These are phyloP conservation scores for Penicillium sp. DNA, from an alignment of 2,329 filamentous ascomycete genomes.

Conservation along the genomic window DNA sequence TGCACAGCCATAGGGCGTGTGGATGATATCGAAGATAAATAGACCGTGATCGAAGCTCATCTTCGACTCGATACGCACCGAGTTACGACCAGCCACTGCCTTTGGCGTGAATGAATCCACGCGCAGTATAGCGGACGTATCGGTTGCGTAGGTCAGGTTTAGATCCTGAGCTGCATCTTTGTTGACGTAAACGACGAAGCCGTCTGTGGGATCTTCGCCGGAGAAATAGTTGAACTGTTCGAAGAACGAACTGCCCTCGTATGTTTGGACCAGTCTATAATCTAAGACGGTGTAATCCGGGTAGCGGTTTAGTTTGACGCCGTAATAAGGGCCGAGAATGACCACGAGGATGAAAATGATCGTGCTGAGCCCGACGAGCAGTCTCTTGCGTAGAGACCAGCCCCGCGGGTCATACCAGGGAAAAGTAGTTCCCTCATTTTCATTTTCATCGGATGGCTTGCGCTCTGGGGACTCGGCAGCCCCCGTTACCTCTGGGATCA, in stretches of 20 bases:
- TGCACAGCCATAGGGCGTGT: constrained; percentile 66
- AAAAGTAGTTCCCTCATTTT: neutral
- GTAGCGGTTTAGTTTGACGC: constrained; percentile 43
- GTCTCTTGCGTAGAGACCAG: constrained; percentile 61
- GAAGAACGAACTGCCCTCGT: constrained; percentile 48
- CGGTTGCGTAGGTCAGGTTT: constrained; percentile 66
- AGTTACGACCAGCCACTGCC: constrained; percentile 64
- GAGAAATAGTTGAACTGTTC: constrained; percentile 53
- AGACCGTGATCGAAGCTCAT: constrained; percentile 64
- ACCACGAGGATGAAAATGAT: constrained; percentile 52
- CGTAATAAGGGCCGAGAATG: constrained; percentile 51
- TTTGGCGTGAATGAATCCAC: constrained; percentile 66
- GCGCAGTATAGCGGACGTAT: constrained; percentile 58
- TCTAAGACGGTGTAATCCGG: constrained; percentile 47
- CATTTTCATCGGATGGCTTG: neutral
- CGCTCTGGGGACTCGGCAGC: constrained; percentile 5
- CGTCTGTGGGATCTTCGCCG: constrained; percentile 48
- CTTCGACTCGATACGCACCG: constrained; percentile 66
- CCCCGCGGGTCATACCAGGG: constrained; percentile 54
- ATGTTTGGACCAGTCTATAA: constrained; percentile 50
- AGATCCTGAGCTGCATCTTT: constrained; percentile 31
- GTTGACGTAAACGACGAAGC: constrained; percentile 52
- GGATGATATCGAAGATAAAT: constrained; percentile 70
- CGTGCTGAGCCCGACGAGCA: constrained; percentile 45
- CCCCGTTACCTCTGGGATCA: constrained; percentile 16